Evolutionary conservation across 2,329 filamentous ascomycete species (phyloP), one percentile per base, ranked within the genome.

Genomic region (Ascomycota sp.): DNA sequence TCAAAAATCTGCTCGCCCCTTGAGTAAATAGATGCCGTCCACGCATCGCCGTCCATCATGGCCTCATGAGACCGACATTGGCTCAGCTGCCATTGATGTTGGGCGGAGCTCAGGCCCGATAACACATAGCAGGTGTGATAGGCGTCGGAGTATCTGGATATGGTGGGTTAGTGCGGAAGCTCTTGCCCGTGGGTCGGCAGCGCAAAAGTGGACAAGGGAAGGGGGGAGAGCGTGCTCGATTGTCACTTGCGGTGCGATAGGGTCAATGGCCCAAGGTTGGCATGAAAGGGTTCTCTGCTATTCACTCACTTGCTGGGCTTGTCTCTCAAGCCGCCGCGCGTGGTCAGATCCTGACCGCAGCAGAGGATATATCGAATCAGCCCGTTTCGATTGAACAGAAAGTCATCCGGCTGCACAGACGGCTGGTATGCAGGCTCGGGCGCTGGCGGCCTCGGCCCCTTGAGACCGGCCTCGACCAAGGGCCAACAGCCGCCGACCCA

Each of bases 401-500:
- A 65, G 37, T 56, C 46, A 23, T 48, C 38, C 30, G 46, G 42
- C 43, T 31, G 47, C 41, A 27, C 46, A 29, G 39, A 36, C 36
- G 42, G 36, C 33, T 43, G 43, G 39, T 41, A 43, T 38, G 37
- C 38, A 31, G 41, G 36, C 34, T 34, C 35, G 43, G 43, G 39
- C 37, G 36, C 39, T 33, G 43, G 40, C 35, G 39, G 44, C 43
- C 41, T 52, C 32, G 60, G 57, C 20, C 65, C 68, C 39, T 66
- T 65, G 33, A 89, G 55, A 32, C 75, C 75, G 33, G 81, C 80
- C 57, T 94, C 78, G 40, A 95, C 62, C 38, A 98, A 56, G 27
- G 86, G 76, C 81, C 85, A 98, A 57, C 85, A 95, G 32, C 78
- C 79, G 32, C 89, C 89, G 22, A 93, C 77, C 89, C 89, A 98